Conservation (phyloP, 1,284 basidiomycete species). For the Acaromyces ingoldii region DNA sequence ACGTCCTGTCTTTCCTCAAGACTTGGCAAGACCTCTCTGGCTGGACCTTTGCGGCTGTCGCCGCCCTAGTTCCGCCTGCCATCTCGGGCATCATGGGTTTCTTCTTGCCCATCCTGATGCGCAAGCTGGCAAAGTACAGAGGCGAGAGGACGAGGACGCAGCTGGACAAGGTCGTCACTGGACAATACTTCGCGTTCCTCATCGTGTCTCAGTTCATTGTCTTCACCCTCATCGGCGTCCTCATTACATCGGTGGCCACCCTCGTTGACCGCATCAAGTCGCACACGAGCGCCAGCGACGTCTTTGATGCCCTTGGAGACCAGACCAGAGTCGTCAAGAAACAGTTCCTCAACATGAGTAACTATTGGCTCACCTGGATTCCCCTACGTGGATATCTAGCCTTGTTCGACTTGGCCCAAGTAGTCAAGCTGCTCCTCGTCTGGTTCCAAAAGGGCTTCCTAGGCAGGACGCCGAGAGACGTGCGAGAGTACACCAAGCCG, state of each 20-base stretch:
- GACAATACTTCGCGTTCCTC: conserved; percentile 45
- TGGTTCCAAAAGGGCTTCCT: conserved; percentile 75
- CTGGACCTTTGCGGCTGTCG: conserved; percentile 40
- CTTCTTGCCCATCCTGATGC: conserved; percentile 44
- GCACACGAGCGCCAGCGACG: conserved; percentile 21
- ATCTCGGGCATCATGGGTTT: conserved; percentile 39
- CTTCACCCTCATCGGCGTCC: conserved; percentile 48
- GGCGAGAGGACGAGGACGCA: conserved; percentile 40
- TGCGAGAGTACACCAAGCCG: conserved; percentile 92
- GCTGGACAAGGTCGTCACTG: conserved; percentile 32
- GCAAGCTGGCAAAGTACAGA: conserved; percentile 44
- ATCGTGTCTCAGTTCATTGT: conserved; percentile 47
- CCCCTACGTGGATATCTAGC: conserved; percentile 81
- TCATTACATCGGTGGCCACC: conserved; percentile 31
- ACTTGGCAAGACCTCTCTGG: conserved; percentile 24
- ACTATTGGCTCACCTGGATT: conserved; percentile 51
- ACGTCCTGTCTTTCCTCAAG: conserved; percentile 28
- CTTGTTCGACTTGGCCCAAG: conserved; percentile 91
- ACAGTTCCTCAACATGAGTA: conserved; percentile 43
- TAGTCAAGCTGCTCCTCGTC: conserved; percentile 80
- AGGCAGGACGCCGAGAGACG: conserved; percentile 92
- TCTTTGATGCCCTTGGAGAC: conserved; percentile 24
- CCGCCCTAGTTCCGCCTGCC: conserved; percentile 40
- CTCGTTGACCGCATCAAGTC: conserved; percentile 25
- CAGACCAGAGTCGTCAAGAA: conserved; percentile 27